These are phyloP conservation scores for Ploettnerulaceae sp. DNA, from an alignment of 2,329 filamentous ascomycete species.

Conservation along the genomic window DNA sequence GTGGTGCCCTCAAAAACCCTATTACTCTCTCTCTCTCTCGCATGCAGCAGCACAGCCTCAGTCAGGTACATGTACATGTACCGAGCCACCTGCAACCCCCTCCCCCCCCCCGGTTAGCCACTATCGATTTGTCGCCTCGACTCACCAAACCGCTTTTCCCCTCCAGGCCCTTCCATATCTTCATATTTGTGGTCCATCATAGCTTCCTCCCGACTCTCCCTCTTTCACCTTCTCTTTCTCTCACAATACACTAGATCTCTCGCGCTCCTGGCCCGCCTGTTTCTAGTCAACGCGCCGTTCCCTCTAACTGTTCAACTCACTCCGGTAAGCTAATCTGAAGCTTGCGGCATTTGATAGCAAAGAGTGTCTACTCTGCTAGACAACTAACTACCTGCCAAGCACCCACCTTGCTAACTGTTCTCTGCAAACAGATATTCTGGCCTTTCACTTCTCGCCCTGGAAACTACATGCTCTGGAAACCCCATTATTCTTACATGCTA, in stretches of 20 bases:
- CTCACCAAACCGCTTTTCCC: constrained; percentile 7
- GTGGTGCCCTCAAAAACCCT: too few relatives aligned
- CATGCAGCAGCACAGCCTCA: constrained; percentile 3
- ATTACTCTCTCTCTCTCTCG: too few relatives aligned
- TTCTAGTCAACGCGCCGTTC: neutral
- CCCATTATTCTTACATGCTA: constrained; percentile 10
- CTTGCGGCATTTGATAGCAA: constrained; percentile 14
- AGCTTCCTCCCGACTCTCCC: neutral
- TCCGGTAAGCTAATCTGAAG: constrained; percentile 10
- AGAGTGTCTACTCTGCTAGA: constrained; percentile 10
- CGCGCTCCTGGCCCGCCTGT: neutral
- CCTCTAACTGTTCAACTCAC: neutral
- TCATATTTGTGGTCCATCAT: constrained; percentile 5
- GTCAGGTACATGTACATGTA: too few relatives aligned
- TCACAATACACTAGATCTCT: constrained; percentile 4
- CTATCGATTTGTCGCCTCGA: neutral
- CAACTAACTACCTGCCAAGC: constrained; percentile 12
- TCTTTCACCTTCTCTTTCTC: neutral
- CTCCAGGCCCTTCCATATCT: constrained; percentile 8
- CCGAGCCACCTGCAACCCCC: constrained; percentile 2
- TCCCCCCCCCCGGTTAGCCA: neutral
- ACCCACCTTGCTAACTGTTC: constrained; percentile 8
- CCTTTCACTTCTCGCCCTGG: neutral
- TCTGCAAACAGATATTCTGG: constrained; percentile 6
- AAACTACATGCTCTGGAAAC: neutral